Evolutionary conservation across 164 flowering plant genomes (phyloP).

Genomic region (Pachysandra terminalis): DNA sequence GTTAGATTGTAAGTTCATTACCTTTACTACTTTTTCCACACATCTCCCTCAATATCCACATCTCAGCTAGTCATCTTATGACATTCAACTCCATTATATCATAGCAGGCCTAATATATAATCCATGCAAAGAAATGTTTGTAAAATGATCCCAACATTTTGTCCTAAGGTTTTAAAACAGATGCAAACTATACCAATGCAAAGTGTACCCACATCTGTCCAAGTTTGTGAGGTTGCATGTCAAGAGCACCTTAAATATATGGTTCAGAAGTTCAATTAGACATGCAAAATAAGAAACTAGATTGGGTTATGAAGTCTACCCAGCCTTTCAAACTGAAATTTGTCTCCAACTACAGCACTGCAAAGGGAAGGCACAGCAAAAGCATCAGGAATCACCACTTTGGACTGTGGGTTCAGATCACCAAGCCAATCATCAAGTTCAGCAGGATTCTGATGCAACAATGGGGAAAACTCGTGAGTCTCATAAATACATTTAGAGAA

Average conservation of each 20-base stretch:
- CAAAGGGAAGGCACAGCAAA: slow-evolving; percentile 61
- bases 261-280: neutral
- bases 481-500: neutral
- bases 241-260: neutral
- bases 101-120: too few species aligned
- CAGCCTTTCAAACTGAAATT: slow-evolving; percentile 90
- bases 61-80: too few species aligned
- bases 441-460: slow-evolving; percentile 68
- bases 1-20: too few species aligned
- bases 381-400: slow-evolving; percentile 64
- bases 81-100: too few species aligned
- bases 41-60: too few species aligned
- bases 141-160: too few species aligned
- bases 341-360: slow-evolving; percentile 61
- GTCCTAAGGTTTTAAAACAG: too few species aligned
- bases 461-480: slow-evolving; percentile 1
- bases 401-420: slow-evolving; percentile 78
- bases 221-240: neutral
- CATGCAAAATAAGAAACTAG: neutral
- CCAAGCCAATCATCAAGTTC: slow-evolving; percentile 86
- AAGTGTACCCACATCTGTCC: neutral
- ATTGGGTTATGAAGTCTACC: slow-evolving; percentile 44
- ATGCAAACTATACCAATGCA: neutral
- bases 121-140: too few species aligned
- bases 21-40: too few species aligned